A percentile compares a stretch with the other conserved stretches of the same genome.
These are phyloP conservation scores for Suillus tomentosus DNA, from an alignment of 768 basidiomycete species.

Conservation along the genomic window DNA sequence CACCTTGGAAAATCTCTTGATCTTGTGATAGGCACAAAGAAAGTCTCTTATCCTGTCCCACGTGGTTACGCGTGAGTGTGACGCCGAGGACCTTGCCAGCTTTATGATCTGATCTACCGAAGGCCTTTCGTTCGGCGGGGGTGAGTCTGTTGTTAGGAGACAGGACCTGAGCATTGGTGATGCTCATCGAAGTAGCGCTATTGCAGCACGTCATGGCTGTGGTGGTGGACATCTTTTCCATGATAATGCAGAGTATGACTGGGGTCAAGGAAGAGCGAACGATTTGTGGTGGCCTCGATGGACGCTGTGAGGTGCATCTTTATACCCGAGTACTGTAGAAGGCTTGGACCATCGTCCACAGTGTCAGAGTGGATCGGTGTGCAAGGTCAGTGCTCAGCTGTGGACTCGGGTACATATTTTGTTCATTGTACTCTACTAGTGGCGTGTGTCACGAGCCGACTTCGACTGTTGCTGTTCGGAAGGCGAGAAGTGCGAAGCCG, in stretches of 20 bases:
- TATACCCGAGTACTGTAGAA: not conserved
- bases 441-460: too few relatives aligned
- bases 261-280: not conserved
- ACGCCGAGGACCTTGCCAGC: slow-evolving; percentile 19
- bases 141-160: slow-evolving; percentile 14
- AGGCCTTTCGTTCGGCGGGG: slow-evolving; percentile 12
- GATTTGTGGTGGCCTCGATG: not conserved
- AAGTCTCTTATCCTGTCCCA: not conserved
- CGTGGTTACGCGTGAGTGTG: slow-evolving; percentile 19
- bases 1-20: not conserved
- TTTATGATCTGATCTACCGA: slow-evolving; percentile 17
- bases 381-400: not conserved
- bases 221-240: not conserved
- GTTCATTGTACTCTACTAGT: not conserved
- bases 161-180: slow-evolving; percentile 1
- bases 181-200: not conserved
- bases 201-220: not conserved
- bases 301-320: not conserved
- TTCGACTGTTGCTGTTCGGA: too few relatives aligned
- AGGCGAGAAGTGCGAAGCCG: too few relatives aligned
- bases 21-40: not conserved
- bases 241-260: not conserved
- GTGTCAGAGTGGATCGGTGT: not conserved
- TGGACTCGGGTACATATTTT: not conserved
- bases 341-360: not conserved